Base-by-base conservation (phyloP, 192 early-diverging fungal genomes). In the Rhizophagus prolifer region DNA sequence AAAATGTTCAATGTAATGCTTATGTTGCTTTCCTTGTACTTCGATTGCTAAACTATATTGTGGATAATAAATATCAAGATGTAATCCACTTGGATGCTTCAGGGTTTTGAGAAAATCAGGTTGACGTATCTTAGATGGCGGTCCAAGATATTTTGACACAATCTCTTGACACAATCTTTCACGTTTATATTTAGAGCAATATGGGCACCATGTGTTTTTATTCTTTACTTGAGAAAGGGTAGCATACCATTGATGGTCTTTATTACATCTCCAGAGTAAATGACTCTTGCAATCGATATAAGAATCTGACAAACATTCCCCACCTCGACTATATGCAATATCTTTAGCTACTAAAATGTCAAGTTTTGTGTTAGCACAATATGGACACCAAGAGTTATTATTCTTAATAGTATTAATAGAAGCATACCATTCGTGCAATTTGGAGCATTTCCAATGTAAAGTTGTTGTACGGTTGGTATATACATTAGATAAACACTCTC, bases 31-130 rank as follows among this genome's bases (percentile, higher is more conserved):
- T n/a, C n/a, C n/a, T n/a, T n/a, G n/a, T n/a, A 68, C 66, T 68
- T 68, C 66, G 4, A 34, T 68, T 13, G 66, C 66, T 9, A 68
- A 68, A 9, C 66, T 31, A 13, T 38, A 68, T 1, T 68, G 21
- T 9, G 34, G 34, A n/a, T n/a, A n/a, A 46, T 68, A 68, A 68
- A 69, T 69, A 46, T 69, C 67, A 69, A 44, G 19, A n/a, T n/a
- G n/a, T n/a, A n/a, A n/a, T n/a, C n/a, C n/a, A n/a, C n/a, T 38
- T 69, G 67, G 38, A 23, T 69, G 36, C 4, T 69, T n/a, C 2
- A 1, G 14, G 3, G 67, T 69, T 69, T 69, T 69, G 7, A 69
- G 36, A 69, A 69, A 69, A 38, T 69, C 67, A 38, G 36, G 67
- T 41, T 19, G 36, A 41, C 38, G 31, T 25, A 1, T 26, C 28